Conservation (phyloP, 768 basidiomycete species). For the Scleroderma citrinum region DNA sequence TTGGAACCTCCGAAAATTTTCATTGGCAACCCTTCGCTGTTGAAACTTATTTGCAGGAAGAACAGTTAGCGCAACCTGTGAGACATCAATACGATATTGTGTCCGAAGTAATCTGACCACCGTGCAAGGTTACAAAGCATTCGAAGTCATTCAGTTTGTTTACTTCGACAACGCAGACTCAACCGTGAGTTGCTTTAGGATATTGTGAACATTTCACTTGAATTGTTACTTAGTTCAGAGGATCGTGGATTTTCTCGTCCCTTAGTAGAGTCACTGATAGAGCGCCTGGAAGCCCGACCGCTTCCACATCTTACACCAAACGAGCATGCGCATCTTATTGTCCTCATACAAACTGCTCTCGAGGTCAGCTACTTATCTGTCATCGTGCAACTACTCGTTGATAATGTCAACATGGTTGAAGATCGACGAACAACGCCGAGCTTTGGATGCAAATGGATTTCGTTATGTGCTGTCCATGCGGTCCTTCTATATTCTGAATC, state of each 20-base stretch:
- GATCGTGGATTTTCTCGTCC: constrained; percentile 56
- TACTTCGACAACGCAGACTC: constrained; percentile 33
- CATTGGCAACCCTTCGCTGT: constrained; percentile 50
- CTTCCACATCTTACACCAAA: constrained; percentile 68
- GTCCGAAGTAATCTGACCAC: background rate
- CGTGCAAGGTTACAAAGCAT: constrained; percentile 10
- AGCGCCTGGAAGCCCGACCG: constrained; percentile 54
- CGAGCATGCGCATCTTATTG: constrained; percentile 79
- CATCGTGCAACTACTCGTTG: background rate
- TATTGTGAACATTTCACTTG: background rate
- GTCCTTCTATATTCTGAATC: constrained; percentile 82
- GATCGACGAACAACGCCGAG: constrained; percentile 88
- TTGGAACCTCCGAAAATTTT: constrained; percentile 8
- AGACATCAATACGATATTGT: constrained; percentile 5
- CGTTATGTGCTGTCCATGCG: constrained; percentile 92
- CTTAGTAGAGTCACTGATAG: constrained; percentile 55
- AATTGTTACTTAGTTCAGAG: constrained; percentile 33
- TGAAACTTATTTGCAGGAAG: constrained; percentile 34
- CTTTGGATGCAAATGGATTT: constrained; percentile 86
- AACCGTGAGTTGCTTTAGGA: constrained; percentile 38
- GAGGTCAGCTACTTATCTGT: constrained; percentile 50
- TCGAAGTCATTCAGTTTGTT: constrained; percentile 52
- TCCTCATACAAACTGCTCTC: constrained; percentile 80
- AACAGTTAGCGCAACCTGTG: constrained; percentile 11
- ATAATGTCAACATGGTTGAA: constrained; percentile 25